Evolutionary conservation across 176 grass and related monocot genomes (phyloP), one percentile per base, ranked within the genome.

Genomic region (Zoysia pacifica): DNA sequence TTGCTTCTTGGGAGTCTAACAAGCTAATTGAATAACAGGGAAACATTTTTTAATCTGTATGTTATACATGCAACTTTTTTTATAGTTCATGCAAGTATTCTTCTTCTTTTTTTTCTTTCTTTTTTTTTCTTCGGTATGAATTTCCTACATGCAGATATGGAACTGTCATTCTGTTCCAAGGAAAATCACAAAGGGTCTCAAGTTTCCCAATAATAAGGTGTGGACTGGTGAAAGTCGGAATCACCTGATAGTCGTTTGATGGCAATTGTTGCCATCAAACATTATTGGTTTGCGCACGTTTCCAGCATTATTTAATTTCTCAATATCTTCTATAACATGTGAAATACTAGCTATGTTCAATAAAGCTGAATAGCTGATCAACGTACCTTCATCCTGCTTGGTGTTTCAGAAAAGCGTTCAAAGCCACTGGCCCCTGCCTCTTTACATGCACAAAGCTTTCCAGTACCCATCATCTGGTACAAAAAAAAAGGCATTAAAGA

Each of bases 1-100:
- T 44, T 10, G 51, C 7, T 81, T 85, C 73, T 50, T 45, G 78
- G 51, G 19, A 67, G 39, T 73, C 51, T 67, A 85, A 85, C 82
- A 60, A 80, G 36, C 65, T 81, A 77, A 74, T 64, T 75, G 54
- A 87, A 48, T 44, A 81, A 81, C 49, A 84, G 5, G 7, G 84
- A 43, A 42, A 35, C 5, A 2, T 42, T 62, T 85, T 7, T 40
- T 53, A 52, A 10, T 53, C 35, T 28, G 0, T 20, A 70, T 85
- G 66, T 49, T 18, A 45, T 50, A 65, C 45, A 48, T 56, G 37
- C 67, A 75, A 72, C 15, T 40, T 72, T 59, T 59, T 0, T 9
- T 19, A 65, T 51, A 76, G 37, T 41, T 72, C 20, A 67, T 18
- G n/a, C 44, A 77, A 28, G 28, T 28, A 28, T 28, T 28, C 28